phyloP scores from a whole-genome alignment of 1,284 basidiomycete genomes.

The Cryptococcus amylolentus region DNA sequence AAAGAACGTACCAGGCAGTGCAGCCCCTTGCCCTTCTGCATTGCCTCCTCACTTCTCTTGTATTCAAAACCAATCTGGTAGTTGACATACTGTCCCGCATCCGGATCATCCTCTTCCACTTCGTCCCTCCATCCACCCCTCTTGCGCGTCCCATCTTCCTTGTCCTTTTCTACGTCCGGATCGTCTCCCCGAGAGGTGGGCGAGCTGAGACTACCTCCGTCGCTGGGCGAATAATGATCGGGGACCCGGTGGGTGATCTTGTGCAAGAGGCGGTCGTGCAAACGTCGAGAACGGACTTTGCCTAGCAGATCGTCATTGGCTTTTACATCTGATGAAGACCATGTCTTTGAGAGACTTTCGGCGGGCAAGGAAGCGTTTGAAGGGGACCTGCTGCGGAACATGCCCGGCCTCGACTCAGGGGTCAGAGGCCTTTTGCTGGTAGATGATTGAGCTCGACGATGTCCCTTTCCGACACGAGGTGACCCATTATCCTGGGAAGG shows the following conservation, averaged over 20 bases:
- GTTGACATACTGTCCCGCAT: constrained; percentile 47
- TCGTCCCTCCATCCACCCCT: constrained; percentile 9
- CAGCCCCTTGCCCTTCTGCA: constrained; percentile 39
- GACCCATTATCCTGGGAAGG: neutral
- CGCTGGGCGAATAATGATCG: neutral
- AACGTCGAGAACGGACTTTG: constrained; percentile 14
- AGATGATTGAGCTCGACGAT: neutral
- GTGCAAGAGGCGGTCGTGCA: constrained; percentile 29
- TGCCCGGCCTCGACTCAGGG: neutral
- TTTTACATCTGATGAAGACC: neutral
- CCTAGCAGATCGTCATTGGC: neutral
- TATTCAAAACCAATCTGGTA: constrained; percentile 48
- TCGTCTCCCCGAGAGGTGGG: neutral
- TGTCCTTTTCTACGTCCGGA: neutral
- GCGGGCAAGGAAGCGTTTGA: no score
- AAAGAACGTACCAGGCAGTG: constrained; percentile 35
- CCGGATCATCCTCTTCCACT: constrained; percentile 26
- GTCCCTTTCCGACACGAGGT: neutral
- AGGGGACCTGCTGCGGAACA: no score
- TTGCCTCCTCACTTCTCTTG: constrained; percentile 23
- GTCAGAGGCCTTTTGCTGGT: neutral
- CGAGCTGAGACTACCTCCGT: no score
- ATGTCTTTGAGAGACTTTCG: neutral
- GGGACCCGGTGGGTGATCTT: constrained; percentile 15
- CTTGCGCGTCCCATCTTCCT: constrained; percentile 10